phyloP scores from a whole-genome alignment of 2,329 filamentous ascomycete genomes.

The Colletotrichum tanaceti region DNA sequence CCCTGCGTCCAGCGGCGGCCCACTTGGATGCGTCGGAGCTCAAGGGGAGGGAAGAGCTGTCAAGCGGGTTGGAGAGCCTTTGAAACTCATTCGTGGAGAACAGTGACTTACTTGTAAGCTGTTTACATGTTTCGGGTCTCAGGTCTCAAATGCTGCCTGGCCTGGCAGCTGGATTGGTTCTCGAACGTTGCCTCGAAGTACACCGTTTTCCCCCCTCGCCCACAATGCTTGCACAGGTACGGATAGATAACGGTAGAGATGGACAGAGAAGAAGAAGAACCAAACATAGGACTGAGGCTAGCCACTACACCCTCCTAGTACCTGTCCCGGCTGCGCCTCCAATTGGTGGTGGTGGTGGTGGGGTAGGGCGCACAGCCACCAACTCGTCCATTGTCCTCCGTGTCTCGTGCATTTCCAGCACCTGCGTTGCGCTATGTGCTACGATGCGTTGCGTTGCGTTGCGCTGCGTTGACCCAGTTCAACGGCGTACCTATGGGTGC shows the following conservation, averaged over 20 bases:
- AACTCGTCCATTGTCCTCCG: conserved; percentile 5
- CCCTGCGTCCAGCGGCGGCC: conserved; percentile 10
- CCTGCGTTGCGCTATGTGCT: background rate
- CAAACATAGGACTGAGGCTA: background rate
- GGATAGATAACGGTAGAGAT: too few relatives aligned
- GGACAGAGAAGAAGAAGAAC: background rate
- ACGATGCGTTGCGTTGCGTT: conserved; percentile 6
- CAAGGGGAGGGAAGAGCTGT: conserved; percentile 1
- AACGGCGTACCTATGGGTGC: conserved; percentile 3
- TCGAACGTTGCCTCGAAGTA: too few relatives aligned
- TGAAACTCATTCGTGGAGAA: background rate
- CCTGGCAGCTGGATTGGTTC: too few relatives aligned
- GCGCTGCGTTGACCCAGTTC: conserved; percentile 17
- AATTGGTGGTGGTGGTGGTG: conserved; percentile 13
- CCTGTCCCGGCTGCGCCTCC: background rate
- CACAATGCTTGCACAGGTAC: too few relatives aligned
- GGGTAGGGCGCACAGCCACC: conserved; percentile 30
- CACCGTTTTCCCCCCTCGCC: too few relatives aligned
- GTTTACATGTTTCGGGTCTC: background rate
- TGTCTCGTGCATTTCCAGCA: background rate
- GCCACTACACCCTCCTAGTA: background rate
- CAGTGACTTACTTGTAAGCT: too few relatives aligned
- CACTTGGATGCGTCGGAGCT: conserved; percentile 17
- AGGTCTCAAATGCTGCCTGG: background rate
- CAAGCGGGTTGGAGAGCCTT: background rate